phyloP scores from a whole-genome alignment of 306 rosid genomes.

The Trifolium subterraneum region DNA sequence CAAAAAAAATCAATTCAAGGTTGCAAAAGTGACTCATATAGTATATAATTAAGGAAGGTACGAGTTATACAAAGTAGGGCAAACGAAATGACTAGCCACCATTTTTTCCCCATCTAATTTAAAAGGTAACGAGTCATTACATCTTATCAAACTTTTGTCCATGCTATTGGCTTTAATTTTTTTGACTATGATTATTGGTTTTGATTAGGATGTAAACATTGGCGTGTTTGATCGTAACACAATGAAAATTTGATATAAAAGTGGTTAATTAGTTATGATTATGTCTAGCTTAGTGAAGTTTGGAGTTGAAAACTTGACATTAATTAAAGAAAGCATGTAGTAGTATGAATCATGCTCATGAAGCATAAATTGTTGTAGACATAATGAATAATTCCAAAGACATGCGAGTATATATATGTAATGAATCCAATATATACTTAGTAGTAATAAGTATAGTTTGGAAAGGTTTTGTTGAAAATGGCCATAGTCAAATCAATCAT shows the following conservation, averaged over 20 bases:
- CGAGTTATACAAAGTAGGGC: no score
- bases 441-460: constrained; percentile 45
- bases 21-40: no score
- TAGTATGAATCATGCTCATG: constrained; percentile 42
- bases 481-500: constrained; percentile 60
- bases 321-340: constrained; percentile 36
- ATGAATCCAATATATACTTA: constrained; percentile 8
- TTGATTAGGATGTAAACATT: constrained; percentile 35
- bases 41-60: no score
- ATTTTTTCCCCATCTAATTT: constrained; percentile 2
- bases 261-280: constrained; percentile 49
- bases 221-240: not conserved
- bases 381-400: constrained; percentile 38
- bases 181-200: not conserved
- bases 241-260: not conserved
- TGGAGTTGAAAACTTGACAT: constrained; percentile 43
- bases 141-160: constrained; percentile 28
- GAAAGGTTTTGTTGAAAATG: constrained; percentile 49
- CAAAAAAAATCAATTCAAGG: no score
- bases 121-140: constrained; percentile 45
- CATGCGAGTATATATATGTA: constrained; percentile 29
- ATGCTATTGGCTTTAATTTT: constrained; percentile 14
- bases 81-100: constrained; percentile 40
- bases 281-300: constrained; percentile 49
- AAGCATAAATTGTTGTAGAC: constrained; percentile 35